Evolutionary conservation across 257 asterid species (phyloP), one percentile per base, ranked within the genome.

Genomic region (Sherardia arvensis): DNA sequence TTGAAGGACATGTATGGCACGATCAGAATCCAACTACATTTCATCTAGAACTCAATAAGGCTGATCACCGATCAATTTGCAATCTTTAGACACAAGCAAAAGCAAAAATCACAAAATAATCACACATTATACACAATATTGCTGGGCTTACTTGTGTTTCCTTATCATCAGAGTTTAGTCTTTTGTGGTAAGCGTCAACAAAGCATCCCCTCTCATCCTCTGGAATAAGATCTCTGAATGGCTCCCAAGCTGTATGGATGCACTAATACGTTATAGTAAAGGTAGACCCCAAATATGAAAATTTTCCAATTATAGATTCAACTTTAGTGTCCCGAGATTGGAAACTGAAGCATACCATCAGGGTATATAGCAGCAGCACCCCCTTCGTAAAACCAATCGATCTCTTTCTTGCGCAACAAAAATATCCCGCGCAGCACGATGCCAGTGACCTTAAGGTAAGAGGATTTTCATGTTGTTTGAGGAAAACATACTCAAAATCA

Each of bases 361-460:
- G 99, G 99, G 77, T 78, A 92, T 74, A 92, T 85, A 57, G 96
- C 85, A 78, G 99, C 94, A 74, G 99, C 99, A 51, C 97, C 97
- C 76, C 99, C 99, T 84, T 92, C 97, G 59, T 92, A 89, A 72
- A 89, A 92, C 99, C 99, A 92, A 66, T 85, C 91, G 67, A 92
- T 84, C 75, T 92, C 99, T 84, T 89, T 92, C 88, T 87, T 90
- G 58, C 97, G 88, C 82, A 92, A 66, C 75, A 92, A 75, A 84
- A 92, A 92, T 64, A 92, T 92, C 53, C 97, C 97, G 66, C 97
- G 85, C 70, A 92, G 77, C 55, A 92, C 92, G 79, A 92, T 43
- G 66, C 99, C 99, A 51, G 91, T 85, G 73, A 92, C 97, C 99
- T 92, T 71, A 29, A 75, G 60, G 49, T 34, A 49, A 64, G 67